These are phyloP conservation scores for Tricholoma terreum DNA, from an alignment of 768 basidiomycete species.

Conservation along the genomic window DNA sequence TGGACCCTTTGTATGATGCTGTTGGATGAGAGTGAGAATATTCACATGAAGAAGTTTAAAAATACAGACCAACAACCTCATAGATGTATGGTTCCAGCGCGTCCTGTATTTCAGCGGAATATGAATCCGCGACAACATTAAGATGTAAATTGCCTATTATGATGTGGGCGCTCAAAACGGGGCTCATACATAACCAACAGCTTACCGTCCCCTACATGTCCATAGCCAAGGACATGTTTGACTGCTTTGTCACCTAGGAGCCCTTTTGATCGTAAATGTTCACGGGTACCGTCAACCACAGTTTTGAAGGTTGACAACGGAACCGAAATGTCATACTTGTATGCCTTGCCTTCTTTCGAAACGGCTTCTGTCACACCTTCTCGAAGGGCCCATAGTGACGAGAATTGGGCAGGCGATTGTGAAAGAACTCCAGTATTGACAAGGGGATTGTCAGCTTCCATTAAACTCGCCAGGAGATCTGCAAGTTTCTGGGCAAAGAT, in stretches of 20 bases:
- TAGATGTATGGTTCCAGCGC: slow-evolving; percentile 95
- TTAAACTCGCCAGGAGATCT: slow-evolving; percentile 69
- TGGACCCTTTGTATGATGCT: slow-evolving; percentile 82
- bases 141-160: slow-evolving; percentile 84
- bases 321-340: slow-evolving; percentile 96
- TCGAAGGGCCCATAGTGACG: slow-evolving; percentile 86
- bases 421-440: slow-evolving; percentile 91
- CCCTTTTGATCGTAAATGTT: slow-evolving; percentile 65
- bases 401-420: slow-evolving; percentile 86
- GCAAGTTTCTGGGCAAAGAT: slow-evolving; percentile 71
- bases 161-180: neutral
- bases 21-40: neutral
- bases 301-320: slow-evolving; percentile 84
- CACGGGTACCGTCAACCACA: slow-evolving; percentile 78
- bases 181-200: slow-evolving; percentile 5
- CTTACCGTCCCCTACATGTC: slow-evolving; percentile 95
- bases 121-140: slow-evolving; percentile 83
- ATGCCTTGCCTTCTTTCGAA: slow-evolving; percentile 90
- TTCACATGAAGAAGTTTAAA: slow-evolving; percentile 1
- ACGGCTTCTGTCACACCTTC: slow-evolving; percentile 92
- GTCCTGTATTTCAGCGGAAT: slow-evolving; percentile 77
- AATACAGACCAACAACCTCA: slow-evolving; percentile 73
- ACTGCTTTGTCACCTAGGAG: slow-evolving; percentile 72
- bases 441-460: slow-evolving; percentile 69
- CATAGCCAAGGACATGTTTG: slow-evolving; percentile 87